Conservation (phyloP, 1,139 yeast genomes). For the Debaryomycetaceae sp. region DNA sequence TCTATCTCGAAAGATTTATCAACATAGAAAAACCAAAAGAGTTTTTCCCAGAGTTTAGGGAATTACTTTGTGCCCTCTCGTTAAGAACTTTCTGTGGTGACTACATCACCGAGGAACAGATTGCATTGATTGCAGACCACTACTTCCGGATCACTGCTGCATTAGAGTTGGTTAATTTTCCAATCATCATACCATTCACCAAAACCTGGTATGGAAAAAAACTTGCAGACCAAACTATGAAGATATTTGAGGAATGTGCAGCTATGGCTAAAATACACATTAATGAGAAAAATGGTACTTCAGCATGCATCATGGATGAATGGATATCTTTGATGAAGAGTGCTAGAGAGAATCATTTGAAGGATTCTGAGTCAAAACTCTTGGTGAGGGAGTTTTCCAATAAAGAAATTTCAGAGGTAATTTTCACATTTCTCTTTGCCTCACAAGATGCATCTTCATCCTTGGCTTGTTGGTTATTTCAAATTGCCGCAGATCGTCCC, state of each 20-base stretch:
- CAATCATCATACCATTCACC: slow-evolving; percentile 90
- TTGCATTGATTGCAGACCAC: slow-evolving; percentile 83
- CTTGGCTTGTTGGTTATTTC: slow-evolving; percentile 98
- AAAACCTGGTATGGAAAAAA: slow-evolving; percentile 97
- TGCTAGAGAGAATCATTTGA: slow-evolving; percentile 54
- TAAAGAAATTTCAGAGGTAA: slow-evolving; percentile 91
- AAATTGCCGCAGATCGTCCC: slow-evolving; percentile 91
- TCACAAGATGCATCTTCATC: slow-evolving; percentile 98
- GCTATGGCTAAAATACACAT: slow-evolving; percentile 78
- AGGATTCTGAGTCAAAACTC: slow-evolving; percentile 48
- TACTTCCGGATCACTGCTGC: slow-evolving; percentile 92
- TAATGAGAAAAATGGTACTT: slow-evolving; percentile 66
- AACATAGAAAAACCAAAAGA: slow-evolving; percentile 60
- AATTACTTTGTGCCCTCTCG: slow-evolving; percentile 90
- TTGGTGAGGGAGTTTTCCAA: slow-evolving; percentile 81
- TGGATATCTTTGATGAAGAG: slow-evolving; percentile 87
- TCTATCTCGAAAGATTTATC: slow-evolving; percentile 66
- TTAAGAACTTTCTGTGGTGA: slow-evolving; percentile 94
- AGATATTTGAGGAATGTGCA: slow-evolving; percentile 83
- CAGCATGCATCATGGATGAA: slow-evolving; percentile 89
- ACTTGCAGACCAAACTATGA: slow-evolving; percentile 92
- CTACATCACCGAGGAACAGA: slow-evolving; percentile 87
- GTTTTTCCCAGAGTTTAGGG: slow-evolving; percentile 92
- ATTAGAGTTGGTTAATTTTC: slow-evolving; percentile 93
- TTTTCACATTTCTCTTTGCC: slow-evolving; percentile 94